Base-by-base conservation (phyloP, 208 protist species). In the Trypanosoma conorhini region DNA sequence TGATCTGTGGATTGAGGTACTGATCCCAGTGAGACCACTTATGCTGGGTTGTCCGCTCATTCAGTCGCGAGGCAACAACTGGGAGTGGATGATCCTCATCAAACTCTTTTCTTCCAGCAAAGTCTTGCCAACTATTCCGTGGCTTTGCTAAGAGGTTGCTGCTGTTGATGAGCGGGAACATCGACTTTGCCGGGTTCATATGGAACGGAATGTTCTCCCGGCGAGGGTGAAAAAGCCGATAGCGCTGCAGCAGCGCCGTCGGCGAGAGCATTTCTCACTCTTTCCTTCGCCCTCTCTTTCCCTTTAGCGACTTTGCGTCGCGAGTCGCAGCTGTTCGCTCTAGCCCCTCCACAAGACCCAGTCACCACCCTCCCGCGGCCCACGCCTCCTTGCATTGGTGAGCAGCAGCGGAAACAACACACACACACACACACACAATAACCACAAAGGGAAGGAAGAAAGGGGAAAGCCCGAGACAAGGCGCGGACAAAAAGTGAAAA, bases 91-190 rank as follows among this genome's bases (percentile, higher is more conserved):
- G 92, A 69, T 97, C 89, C 13, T 89, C 77, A 62, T 97, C 89
- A 51, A 95, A 94, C 72, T 77, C 78, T 51, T 87, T 84, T 38
- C 88, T 67, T 15, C 92, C 92, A 58, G 88, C 65, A 58, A 79
- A 97, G 50, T 97, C 89, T 60, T 86, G 62, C 88, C 89, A 95
- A 76, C 70, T 93, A 68, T 90, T 93, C 13, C 89, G 82, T 44
- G 85, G 74, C 67, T 95, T 95, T 9, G 85, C 79, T 52, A 95
- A 73, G 8, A 97, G 78, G 75, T 94, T 95, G 56, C 92, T 93
- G 50, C 83, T 55, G 70, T 97, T 91, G 56, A 97, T 94, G 1
- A 97, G 86, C n/a, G 92, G 92, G 55, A 97, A 97, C 46, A 95
- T 86, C 19, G 80, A 81, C 67, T 93, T 89, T 9, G 79, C 81